Conservation (phyloP, 257 asterid genomes). For the Plantago elongata region DNA sequence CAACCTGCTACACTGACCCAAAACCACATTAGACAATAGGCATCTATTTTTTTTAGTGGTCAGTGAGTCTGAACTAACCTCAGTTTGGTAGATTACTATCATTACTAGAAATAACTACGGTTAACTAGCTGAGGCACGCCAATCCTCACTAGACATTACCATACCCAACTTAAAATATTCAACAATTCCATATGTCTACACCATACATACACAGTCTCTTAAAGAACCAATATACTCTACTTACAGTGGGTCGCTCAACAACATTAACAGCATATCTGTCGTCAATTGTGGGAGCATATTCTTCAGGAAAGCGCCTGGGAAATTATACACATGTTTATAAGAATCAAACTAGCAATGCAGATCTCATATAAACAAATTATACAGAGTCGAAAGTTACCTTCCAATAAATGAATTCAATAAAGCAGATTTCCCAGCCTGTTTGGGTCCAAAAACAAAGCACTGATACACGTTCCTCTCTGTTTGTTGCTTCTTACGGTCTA, state of each 20-base stretch:
- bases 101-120: too few relatives aligned
- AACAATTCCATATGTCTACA: not conserved
- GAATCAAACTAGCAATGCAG: slow-evolving; percentile 7
- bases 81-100: too few relatives aligned
- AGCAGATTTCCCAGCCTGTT: slow-evolving; percentile 85
- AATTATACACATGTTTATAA: slow-evolving; percentile 16
- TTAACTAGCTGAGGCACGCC: too few relatives aligned
- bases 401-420: slow-evolving; percentile 70
- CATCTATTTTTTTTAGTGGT: too few relatives aligned
- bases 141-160: too few relatives aligned
- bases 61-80: too few relatives aligned
- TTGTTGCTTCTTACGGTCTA: slow-evolving; percentile 87
- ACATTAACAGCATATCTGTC: slow-evolving; percentile 65
- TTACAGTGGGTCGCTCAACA: slow-evolving; percentile 62
- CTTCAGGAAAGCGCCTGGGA: slow-evolving; percentile 72
- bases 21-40: too few relatives aligned
- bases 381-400: slow-evolving; percentile 41
- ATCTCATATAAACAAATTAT: not conserved
- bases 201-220: not conserved
- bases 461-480: slow-evolving; percentile 77
- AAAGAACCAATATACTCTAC: slow-evolving; percentile 18
- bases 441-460: slow-evolving; percentile 93
- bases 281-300: slow-evolving; percentile 52
- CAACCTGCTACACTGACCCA: too few relatives aligned
- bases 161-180: too few relatives aligned